Conservation (phyloP, 139 green algal genomes). For the Chlamydomonas eustigma region DNA sequence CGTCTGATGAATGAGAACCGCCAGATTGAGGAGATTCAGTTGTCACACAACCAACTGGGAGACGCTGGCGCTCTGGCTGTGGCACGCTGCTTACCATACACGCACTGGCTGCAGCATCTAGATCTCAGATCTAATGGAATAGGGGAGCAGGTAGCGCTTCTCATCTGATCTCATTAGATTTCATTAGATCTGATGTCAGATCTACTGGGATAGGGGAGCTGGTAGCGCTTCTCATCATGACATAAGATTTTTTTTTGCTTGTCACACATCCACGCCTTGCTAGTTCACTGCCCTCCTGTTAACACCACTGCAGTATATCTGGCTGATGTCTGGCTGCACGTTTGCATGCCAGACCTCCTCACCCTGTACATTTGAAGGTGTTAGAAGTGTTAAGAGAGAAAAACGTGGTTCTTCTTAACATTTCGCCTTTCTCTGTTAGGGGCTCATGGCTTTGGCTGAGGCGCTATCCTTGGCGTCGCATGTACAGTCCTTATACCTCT, state of each 20-base stretch:
- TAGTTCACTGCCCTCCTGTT: too few relatives aligned
- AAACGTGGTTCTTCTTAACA: too few relatives aligned
- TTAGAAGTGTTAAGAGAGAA: too few relatives aligned
- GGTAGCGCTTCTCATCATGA: neutral
- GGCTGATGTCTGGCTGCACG: too few relatives aligned
- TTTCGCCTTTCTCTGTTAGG: too few relatives aligned
- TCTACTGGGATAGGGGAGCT: slow-evolving; percentile 39
- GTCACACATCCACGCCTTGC: too few relatives aligned
- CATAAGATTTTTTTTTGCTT: neutral
- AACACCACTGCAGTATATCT: too few relatives aligned
- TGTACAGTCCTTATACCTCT: slow-evolving; percentile 34
- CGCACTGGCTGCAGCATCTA: slow-evolving; percentile 20
- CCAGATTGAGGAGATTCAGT: slow-evolving; percentile 23
- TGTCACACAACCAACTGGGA: slow-evolving; percentile 40
- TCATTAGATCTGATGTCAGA: slow-evolving; percentile 25
- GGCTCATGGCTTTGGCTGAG: slow-evolving; percentile 33
- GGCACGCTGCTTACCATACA: slow-evolving; percentile 33
- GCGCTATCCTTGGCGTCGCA: slow-evolving; percentile 26
- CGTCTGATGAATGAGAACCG: slow-evolving; percentile 28
- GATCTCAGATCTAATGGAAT: slow-evolving; percentile 46
- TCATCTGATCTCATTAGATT: neutral
- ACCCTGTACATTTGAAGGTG: too few relatives aligned
- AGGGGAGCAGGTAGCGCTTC: slow-evolving; percentile 19
- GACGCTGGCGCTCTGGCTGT: slow-evolving; percentile 30
- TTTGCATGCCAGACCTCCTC: too few relatives aligned